These are phyloP conservation scores for Aspergillus latus DNA, from an alignment of 2,329 filamentous ascomycete genomes.

Conservation along the genomic window DNA sequence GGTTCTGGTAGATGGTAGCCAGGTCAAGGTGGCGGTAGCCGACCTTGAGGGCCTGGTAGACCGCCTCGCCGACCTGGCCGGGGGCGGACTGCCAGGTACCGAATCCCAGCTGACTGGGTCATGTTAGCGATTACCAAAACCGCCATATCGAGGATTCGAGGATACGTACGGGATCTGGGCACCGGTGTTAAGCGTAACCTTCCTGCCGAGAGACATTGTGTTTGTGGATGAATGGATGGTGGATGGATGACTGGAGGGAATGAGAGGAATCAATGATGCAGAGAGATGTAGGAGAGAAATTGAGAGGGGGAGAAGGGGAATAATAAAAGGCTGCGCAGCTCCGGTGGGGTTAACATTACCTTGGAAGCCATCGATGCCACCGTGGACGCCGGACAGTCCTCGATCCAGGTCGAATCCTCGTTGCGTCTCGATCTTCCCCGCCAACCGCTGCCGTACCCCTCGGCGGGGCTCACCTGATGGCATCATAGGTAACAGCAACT, in stretches of 20 bases:
- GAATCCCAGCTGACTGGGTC: constrained; percentile 39
- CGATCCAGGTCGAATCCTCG: background rate
- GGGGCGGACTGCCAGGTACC: constrained; percentile 44
- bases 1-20: constrained; percentile 43
- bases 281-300: background rate
- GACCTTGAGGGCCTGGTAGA: constrained; percentile 41
- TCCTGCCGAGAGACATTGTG: constrained; percentile 44
- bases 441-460: constrained; percentile 6
- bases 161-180: constrained; percentile 38
- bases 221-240: background rate
- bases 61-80: constrained; percentile 41
- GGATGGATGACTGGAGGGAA: background rate
- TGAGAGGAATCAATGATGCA: background rate
- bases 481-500: background rate
- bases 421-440: constrained; percentile 1
- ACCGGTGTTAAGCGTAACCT: constrained; percentile 40
- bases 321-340: constrained; percentile 4
- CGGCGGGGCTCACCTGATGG: constrained; percentile 9
- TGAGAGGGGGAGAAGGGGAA: background rate
- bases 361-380: background rate
- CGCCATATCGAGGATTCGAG: background rate
- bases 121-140: constrained; percentile 1
- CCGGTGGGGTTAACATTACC: constrained; percentile 18
- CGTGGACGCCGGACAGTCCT: background rate
- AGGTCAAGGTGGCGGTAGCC: constrained; percentile 44